Conservation (phyloP, 2,329 filamentous ascomycete species). For the Mollisia scopiformis region DNA sequence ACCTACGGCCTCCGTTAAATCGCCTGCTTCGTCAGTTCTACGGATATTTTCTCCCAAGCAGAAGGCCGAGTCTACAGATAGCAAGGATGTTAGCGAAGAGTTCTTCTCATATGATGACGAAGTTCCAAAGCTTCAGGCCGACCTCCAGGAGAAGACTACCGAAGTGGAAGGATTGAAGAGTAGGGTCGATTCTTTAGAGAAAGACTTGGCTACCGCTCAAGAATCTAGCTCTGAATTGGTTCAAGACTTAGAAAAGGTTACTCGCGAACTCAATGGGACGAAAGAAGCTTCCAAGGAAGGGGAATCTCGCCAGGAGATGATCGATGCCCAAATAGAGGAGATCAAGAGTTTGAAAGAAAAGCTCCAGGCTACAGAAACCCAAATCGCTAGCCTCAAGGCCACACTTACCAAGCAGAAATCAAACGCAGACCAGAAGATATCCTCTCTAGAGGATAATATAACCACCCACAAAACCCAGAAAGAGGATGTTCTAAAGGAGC, state of each 20-base stretch:
- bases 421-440: conserved; percentile 25
- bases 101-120: conserved; percentile 95
- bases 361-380: conserved; percentile 27
- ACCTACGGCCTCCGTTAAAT: conserved; percentile 44
- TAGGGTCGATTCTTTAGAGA: conserved; percentile 69
- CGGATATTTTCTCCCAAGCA: conserved; percentile 54
- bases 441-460: conserved; percentile 24
- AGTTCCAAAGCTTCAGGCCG: conserved; percentile 76
- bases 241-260: conserved; percentile 42
- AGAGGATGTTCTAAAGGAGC: conserved; percentile 10
- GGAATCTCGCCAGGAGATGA: conserved; percentile 23
- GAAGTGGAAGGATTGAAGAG: conserved; percentile 72
- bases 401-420: conserved; percentile 28
- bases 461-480: conserved; percentile 12
- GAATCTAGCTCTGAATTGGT: conserved; percentile 71
- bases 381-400: conserved; percentile 26
- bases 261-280: conserved; percentile 66
- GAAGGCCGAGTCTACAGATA: conserved; percentile 41
- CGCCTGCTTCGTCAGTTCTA: conserved; percentile 51
- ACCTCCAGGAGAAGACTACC: conserved; percentile 69
- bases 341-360: conserved; percentile 32
- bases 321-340: conserved; percentile 31
- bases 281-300: conserved; percentile 59
- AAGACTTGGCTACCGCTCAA: conserved; percentile 71
- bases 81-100: conserved; percentile 58